Base-by-base conservation (phyloP, 108 stramenopile species). In the Cyclotella cryptica region DNA sequence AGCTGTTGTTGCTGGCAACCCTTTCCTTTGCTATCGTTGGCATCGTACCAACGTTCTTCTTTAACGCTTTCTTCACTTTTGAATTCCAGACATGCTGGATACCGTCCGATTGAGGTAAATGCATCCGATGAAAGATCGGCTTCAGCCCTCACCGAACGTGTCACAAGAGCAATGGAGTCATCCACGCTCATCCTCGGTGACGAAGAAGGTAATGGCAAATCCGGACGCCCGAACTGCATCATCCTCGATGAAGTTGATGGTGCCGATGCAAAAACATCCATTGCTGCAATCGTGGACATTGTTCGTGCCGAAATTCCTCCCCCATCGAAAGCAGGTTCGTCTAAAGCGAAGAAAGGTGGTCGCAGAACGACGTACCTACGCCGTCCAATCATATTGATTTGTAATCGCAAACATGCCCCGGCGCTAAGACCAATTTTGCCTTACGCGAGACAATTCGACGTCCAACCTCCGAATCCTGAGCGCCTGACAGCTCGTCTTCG, bases 221-320 rank as follows among this genome's bases (percentile, higher is more conserved):
- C 15, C 43, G 52, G 69, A 63, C 87, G 84, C 57, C 97, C 96
- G 46, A 98, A 92, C 62, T 94, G 92, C 51, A 61, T 99, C 75
- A 94, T 99, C 66, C 80, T 99, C 7, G 99, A 99, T 77, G 99
- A 98, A 83, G 82, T 98, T 46, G 99, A 99, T 70, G 99, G 99
- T 13, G 93, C 96, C 5, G 99, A 98, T 83, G 95, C 93, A 59
- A 90, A 88, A 69, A 65, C 86, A 44, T 87, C 96, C 28, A 89
- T 98, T 26, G 69, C 88, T 12, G 79, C 90, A 42, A 79, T 99
- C 53, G 90, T 98, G 43, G 86, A 94, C 19, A 93, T 99, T 66
- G 89, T 96, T 71, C 90, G 89, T 41, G 89, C 92, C 7, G 93
- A 90, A 6, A 80, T 93, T 12, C 89, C 92, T 15, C n/a, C 64